Evolutionary conservation across 257 asterid genomes (phyloP), one percentile per base, ranked within the genome.

Genomic region (Capsicum baccatum): DNA sequence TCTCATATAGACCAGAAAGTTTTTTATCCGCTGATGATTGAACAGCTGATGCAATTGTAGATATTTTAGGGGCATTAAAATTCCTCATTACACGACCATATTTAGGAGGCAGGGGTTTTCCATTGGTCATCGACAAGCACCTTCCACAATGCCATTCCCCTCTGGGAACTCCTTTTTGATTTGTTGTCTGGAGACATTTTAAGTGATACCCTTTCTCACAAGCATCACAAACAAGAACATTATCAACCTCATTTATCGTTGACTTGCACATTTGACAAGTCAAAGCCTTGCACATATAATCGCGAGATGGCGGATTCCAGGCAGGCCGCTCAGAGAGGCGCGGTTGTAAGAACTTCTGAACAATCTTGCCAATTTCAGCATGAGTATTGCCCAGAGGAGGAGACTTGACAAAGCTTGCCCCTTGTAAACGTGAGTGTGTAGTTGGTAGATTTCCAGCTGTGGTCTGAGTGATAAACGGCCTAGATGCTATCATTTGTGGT

Each of bases 31-130:
- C 57, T 86, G 87, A 84, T 86, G 95, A 84, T 71, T 90, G 89
- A 79, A 14, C 85, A 85, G 90, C 84, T 63, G 91, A 87, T 81
- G 91, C 58, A 80, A 82, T 89, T 33, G 93, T 84, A 83, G 92
- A 68, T 66, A 71, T 33, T 89, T 93, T 95, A 67, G 93, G 80
- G 26, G 93, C 88, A 84, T 70, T 89, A 5, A 74, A 71, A 85
- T 97, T 94, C 91, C 99, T 95, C 97, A 93, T 91, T 85, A 97
- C 99, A 68, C 97, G 97, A 15, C 99, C 99, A 89, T 94, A 97
- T 86, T 97, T 97, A 83, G 99, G 99, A 78, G 99, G 98, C 91
- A 95, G 86, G 62, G 98, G 93, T 88, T 97, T 95, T 79, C 99
- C 99, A 85, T 95, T 88, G 86, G 97, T 97, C 80, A 91, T 57